Base-by-base conservation (phyloP, 1,284 basidiomycete species). In the Taiwanofungus camphoratus region DNA sequence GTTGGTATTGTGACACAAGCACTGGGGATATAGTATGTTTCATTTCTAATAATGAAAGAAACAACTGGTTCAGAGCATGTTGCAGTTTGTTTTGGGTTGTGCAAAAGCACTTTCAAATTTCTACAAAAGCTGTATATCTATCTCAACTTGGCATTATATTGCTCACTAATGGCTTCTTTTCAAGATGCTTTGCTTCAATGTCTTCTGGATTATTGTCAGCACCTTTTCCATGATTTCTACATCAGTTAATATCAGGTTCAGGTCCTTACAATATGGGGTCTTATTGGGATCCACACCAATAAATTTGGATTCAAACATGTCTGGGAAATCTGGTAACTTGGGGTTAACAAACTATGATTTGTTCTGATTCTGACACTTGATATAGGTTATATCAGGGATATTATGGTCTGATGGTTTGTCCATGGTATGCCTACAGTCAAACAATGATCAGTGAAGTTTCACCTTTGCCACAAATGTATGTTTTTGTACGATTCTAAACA, bases 371-470 rank as follows among this genome's bases (percentile, higher is more conserved):
- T 18, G 22, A 26, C 26, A 3, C 13, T 21, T 11, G 19, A 15
- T 39, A 29, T 42, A 76, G 81, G 82, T 48, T 76, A 24, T 84
- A 82, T 54, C 82, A 84, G 53, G 80, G 74, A 4, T 87, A 77
- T 58, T 88, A 86, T 54, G 86, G 87, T 5, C 64, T 88, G 27
- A 73, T 86, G 70, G 83, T 89, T 4, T 88, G 87, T 52, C 87
- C 87, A 1, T 90, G 86, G 86, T 90, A 89, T 61, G 84, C 87
- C 23, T 84, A 87, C 54, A 80, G 81, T 58, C 84, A 89, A 63
- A 89, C 87, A 0, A 86, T 89, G 85, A 87, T 90, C 44, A 84
- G 80, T 55, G 86, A 90, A 54, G 86, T 90, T 6, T 83, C 83
- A 12, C 87, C 87, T 9, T 64, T 79, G 27, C 73, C 80, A 12